These are phyloP conservation scores for Delonix regia DNA, from an alignment of 306 rosid species.

Conservation along the genomic window DNA sequence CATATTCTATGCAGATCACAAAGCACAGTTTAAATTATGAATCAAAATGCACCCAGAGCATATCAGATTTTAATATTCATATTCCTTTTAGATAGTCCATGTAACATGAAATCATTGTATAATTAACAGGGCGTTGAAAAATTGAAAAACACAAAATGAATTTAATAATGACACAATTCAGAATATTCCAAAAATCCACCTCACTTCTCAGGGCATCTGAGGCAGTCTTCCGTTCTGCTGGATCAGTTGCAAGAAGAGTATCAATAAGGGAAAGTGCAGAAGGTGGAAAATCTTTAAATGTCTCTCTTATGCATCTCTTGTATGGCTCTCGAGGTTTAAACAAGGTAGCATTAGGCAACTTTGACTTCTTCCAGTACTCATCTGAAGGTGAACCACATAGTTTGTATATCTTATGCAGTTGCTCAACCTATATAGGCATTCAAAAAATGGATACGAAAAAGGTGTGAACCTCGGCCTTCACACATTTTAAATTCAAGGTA, in stretches of 20 bases:
- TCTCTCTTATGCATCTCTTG: slow-evolving; percentile 74
- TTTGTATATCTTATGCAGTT: slow-evolving; percentile 92
- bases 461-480: background rate
- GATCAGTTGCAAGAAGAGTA: slow-evolving; percentile 87
- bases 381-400: slow-evolving; percentile 96
- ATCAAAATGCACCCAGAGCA: background rate
- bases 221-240: slow-evolving; percentile 83
- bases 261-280: slow-evolving; percentile 80
- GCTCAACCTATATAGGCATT: slow-evolving; percentile 74
- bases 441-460: slow-evolving; percentile 22
- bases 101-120: slow-evolving; percentile 24
- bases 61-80: background rate
- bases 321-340: slow-evolving; percentile 87
- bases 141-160: background rate
- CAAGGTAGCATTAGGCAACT: slow-evolving; percentile 86
- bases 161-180: slow-evolving; percentile 25
- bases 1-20: slow-evolving; percentile 15
- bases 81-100: background rate
- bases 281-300: slow-evolving; percentile 79
- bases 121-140: slow-evolving; percentile 8
- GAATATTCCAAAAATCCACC: slow-evolving; percentile 53
- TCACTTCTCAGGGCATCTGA: slow-evolving; percentile 77
- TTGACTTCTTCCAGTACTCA: slow-evolving; percentile 86
- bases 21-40: background rate
- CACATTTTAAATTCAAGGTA: background rate